phyloP scores from a whole-genome alignment of 1,139 yeast species.

The Diutina mesorugosa region DNA sequence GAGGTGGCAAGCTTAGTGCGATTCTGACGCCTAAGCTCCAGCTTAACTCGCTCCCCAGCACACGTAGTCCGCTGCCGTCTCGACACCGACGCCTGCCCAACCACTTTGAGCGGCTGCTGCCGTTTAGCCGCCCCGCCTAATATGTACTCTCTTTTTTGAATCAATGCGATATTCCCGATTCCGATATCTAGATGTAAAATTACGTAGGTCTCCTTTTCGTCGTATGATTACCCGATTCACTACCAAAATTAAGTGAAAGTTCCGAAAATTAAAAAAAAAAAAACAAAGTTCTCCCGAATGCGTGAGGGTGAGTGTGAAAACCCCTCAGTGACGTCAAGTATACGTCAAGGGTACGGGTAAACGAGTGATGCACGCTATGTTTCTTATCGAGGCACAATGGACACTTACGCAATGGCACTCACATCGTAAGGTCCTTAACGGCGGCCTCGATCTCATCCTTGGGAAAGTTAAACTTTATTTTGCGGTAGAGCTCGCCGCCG shows the following conservation, averaged over 20 bases:
- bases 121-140: neutral
- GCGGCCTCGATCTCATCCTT: neutral
- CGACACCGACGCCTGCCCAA: neutral
- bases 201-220: neutral
- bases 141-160: neutral
- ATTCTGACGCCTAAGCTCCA: neutral
- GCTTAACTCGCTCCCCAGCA: neutral
- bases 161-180: too few relatives aligned
- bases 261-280: too few relatives aligned
- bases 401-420: neutral
- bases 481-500: neutral
- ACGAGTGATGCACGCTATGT: too few relatives aligned
- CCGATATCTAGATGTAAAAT: neutral
- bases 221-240: too few relatives aligned
- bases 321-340: too few relatives aligned
- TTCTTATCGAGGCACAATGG: too few relatives aligned
- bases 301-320: too few relatives aligned
- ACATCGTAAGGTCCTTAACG: neutral
- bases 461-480: neutral
- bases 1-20: neutral
- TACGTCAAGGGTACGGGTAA: too few relatives aligned
- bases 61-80: neutral
- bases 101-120: neutral
- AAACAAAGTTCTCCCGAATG: too few relatives aligned
- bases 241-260: too few relatives aligned